A percentile compares a stretch with the other conserved stretches of the same genome.
phyloP scores from a whole-genome alignment of 2,329 filamentous ascomycete genomes.

The Fusarium sp. region DNA sequence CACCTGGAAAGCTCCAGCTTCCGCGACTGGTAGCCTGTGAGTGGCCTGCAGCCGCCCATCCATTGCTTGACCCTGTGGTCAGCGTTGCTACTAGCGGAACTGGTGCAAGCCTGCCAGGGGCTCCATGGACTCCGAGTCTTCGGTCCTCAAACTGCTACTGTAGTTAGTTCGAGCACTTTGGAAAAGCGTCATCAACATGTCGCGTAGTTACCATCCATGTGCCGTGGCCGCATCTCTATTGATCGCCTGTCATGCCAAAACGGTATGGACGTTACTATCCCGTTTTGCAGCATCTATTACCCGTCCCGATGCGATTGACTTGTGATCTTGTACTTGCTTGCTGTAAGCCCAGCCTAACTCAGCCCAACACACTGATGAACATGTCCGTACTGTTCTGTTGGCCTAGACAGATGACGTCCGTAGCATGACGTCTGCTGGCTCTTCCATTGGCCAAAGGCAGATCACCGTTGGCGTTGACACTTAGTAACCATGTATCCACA shows the following conservation, averaged over 20 bases:
- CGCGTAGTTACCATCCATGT: conserved; percentile 20
- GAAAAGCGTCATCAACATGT: conserved; percentile 23
- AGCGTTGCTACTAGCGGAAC: conserved; percentile 27
- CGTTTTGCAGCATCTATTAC: conserved; percentile 20
- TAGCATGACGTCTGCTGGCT: conserved; percentile 39
- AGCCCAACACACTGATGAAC: conserved; percentile 31
- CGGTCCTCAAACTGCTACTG: neutral
- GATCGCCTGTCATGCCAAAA: conserved; percentile 29
- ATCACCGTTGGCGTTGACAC: conserved; percentile 41
- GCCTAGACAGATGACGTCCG: conserved; percentile 42
- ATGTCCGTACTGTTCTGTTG: conserved; percentile 17
- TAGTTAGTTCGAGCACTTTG: conserved; percentile 20
- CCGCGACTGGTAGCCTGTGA: conserved; percentile 28
- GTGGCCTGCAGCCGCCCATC: conserved; percentile 35
- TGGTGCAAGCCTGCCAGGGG: conserved; percentile 18
- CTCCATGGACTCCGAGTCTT: conserved; percentile 18
- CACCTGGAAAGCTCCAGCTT: conserved; percentile 37
- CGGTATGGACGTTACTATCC: conserved; percentile 19
- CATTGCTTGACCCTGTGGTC: conserved; percentile 20
- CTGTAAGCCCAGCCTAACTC: conserved; percentile 8
- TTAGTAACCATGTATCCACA: conserved; percentile 43
- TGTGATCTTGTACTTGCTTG: conserved; percentile 19
- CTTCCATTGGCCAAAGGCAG: conserved; percentile 34
- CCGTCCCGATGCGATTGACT: conserved; percentile 12
- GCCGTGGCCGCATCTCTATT: conserved; percentile 29